Conservation (phyloP, 2,329 filamentous ascomycete genomes). For the Tolypocladium ovalisporum region DNA sequence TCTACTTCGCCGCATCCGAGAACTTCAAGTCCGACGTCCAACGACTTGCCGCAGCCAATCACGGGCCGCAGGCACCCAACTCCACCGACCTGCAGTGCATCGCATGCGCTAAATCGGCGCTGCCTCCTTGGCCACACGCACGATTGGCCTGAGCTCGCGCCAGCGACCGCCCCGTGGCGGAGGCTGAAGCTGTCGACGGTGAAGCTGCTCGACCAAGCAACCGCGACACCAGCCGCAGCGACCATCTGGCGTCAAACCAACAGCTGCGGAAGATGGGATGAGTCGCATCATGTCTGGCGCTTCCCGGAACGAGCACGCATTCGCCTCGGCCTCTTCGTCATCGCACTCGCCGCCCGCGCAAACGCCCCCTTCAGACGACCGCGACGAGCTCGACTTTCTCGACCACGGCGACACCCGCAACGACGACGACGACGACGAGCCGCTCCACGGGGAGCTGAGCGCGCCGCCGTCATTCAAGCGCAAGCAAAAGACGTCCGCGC, state of each 20-base stretch:
- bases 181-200: neutral
- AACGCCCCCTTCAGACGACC: conserved; percentile 22
- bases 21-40: neutral
- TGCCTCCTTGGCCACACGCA: neutral
- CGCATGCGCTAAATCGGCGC: neutral
- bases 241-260: neutral
- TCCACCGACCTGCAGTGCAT: neutral
- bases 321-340: conserved; percentile 24
- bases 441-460: conserved; percentile 36
- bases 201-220: neutral
- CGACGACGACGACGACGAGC: conserved; percentile 27
- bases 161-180: too few relatives aligned
- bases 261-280: conserved; percentile 21
- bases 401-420: conserved; percentile 26
- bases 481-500: conserved; percentile 43
- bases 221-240: neutral
- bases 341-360: conserved; percentile 15
- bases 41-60: neutral
- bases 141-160: neutral
- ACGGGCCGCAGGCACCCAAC: neutral
- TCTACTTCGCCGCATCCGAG: neutral
- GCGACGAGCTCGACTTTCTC: conserved; percentile 36
- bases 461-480: conserved; percentile 61
- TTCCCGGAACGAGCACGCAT: conserved; percentile 18
- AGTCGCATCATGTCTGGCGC: conserved; percentile 30